Percentiles rank a stretch among this genome's conserved stretches.
Evolutionary conservation across 768 basidiomycete genomes (phyloP).

Genomic region (Psilocybe azurescens): DNA sequence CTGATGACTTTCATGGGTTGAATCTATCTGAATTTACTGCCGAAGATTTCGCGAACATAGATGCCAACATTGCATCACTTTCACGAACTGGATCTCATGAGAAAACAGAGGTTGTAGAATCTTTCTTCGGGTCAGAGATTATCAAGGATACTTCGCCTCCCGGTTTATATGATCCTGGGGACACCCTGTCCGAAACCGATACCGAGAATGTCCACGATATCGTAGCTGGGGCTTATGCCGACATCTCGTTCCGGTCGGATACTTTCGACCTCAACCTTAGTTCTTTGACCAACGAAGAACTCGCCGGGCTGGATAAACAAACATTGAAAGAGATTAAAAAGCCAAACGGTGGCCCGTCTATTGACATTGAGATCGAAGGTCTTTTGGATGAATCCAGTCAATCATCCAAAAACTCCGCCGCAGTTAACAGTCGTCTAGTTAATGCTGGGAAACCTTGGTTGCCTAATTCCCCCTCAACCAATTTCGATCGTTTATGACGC

Average conservation of each 20-base stretch:
- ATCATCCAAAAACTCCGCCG: neutral
- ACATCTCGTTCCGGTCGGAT: conserved; percentile 22
- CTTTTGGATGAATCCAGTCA: neutral
- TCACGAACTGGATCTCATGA: neutral
- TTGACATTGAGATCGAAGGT: conserved; percentile 41
- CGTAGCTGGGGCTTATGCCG: neutral
- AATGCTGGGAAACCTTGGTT: conserved; percentile 3
- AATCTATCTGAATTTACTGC: conserved; percentile 61
- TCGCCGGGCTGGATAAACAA: conserved; percentile 17
- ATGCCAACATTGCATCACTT: conserved; percentile 37
- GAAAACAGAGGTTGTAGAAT: neutral
- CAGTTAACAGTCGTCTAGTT: neutral
- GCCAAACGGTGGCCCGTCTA: conserved; percentile 30
- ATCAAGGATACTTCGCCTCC: too few species aligned
- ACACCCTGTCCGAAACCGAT: neutral
- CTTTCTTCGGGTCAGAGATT: too few species aligned
- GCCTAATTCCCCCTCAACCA: conserved; percentile 38
- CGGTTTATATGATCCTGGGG: too few species aligned
- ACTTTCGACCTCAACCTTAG: conserved; percentile 22
- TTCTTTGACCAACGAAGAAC: conserved; percentile 21
- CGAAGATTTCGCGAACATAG: conserved; percentile 58
- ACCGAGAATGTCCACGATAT: neutral
- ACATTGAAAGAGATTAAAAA: neutral
- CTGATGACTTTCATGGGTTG: conserved; percentile 45
- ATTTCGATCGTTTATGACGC: conserved; percentile 48